Evolutionary conservation across 176 grass and related monocot genomes (phyloP), one percentile per base, ranked within the genome.

Genomic region (Musa acuminata): DNA sequence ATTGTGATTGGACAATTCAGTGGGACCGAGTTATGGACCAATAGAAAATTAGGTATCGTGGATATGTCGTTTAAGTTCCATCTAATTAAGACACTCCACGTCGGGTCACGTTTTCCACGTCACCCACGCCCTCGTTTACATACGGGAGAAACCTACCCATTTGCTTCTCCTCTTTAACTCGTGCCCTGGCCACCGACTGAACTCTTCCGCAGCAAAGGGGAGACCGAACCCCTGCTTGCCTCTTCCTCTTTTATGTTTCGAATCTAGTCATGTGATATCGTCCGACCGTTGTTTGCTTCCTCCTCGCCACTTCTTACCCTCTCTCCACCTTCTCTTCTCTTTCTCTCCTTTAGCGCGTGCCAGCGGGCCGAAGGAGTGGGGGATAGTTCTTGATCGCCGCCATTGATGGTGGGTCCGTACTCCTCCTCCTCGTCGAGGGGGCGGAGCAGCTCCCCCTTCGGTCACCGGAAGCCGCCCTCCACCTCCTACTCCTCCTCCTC

Each of bases 401-500:
- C 51, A 19, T 55, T 23, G 16, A 74, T 74, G 72, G 52, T 52
- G 22, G 72, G 52, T 20, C 20, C 52, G 52, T 55, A 53, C 52
- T 74, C 72, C 16, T 74, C 93, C 17, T 85, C 87, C 9, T 86
- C 86, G 29, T 97, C 94, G 58, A 83, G 84, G 72, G 72, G 85
- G 49, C 79, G 94, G 77, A 98, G 94, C 78, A 91, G 82, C 82
- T 98, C 90, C 53, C 88, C 90, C 1, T 93, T 90, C 80, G 87
- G 85, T 57, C 79, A 85, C 72, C 76, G 94, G 69, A 86, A 78
- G 82, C 80, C 75, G 25, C 80, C 77, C 20, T 85, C 82, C 51
- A 82, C 80, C 21, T 88, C 82, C 50, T 86, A 79, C 52, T 82
- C 81, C 11, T 86, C 84, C 8, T 86, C 84, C 2, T 98, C 90